phyloP scores from a whole-genome alignment of 192 early-diverging fungal species.

The Radiomyces spectabilis region DNA sequence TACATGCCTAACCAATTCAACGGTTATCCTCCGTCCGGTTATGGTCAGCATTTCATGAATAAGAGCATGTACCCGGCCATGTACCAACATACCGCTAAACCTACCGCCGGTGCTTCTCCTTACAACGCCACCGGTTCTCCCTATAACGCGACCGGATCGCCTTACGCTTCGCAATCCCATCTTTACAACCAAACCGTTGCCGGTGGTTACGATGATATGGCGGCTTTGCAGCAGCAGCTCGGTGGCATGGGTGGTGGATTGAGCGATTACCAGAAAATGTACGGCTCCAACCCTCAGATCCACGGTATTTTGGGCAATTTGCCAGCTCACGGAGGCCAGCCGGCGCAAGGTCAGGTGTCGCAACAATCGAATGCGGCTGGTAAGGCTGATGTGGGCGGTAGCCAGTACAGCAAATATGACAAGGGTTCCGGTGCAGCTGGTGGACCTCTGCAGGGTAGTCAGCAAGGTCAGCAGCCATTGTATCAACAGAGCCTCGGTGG shows the following conservation, averaged over 20 bases:
- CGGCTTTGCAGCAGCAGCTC: constrained; percentile 19
- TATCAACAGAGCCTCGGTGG: too few relatives aligned
- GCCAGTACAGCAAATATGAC: too few relatives aligned
- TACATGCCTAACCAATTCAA: constrained; percentile 77
- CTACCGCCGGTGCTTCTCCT: constrained; percentile 26
- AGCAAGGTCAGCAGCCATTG: constrained; percentile 15
- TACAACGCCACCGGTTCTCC: constrained; percentile 26
- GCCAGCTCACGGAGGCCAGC: constrained; percentile 34
- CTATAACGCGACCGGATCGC: constrained; percentile 27
- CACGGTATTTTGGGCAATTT: too few relatives aligned
- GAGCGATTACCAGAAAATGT: constrained; percentile 38
- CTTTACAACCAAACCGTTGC: constrained; percentile 12
- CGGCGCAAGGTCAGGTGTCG: too few relatives aligned
- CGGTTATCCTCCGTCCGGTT: constrained; percentile 73
- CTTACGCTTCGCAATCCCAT: constrained; percentile 31
- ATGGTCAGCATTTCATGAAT: constrained; percentile 88
- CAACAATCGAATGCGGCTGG: too few relatives aligned
- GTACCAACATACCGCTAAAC: constrained; percentile 40
- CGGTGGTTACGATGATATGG: constrained; percentile 36
- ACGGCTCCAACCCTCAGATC: too few relatives aligned
- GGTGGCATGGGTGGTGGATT: constrained; percentile 10
- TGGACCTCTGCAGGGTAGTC: constrained; percentile 19
- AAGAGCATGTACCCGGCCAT: constrained; percentile 80
- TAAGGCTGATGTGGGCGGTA: too few relatives aligned
- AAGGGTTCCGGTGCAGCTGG: background rate